Evolutionary conservation across 2,329 filamentous ascomycete genomes (phyloP).

Genomic region (Pseudogymnoascus sp.): DNA sequence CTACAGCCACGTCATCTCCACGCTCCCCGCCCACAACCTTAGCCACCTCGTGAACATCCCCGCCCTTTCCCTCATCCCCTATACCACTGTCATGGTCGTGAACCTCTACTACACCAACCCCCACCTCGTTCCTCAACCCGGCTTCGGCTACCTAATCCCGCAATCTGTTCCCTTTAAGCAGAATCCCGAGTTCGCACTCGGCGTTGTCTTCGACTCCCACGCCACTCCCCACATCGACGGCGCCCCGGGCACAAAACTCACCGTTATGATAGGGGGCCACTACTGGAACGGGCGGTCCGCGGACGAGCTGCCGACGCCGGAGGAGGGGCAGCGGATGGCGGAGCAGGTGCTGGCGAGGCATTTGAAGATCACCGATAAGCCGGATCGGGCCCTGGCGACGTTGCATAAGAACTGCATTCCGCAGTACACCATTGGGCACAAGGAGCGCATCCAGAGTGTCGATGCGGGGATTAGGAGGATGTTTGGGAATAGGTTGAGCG

Average conservation of each 20-base stretch:
- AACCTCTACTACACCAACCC: constrained; percentile 74
- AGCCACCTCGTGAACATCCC: constrained; percentile 31
- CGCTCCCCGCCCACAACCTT: constrained; percentile 34
- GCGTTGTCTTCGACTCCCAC: constrained; percentile 79
- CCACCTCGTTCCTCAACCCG: constrained; percentile 52
- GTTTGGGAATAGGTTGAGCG: constrained; percentile 27
- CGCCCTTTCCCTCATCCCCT: constrained; percentile 44
- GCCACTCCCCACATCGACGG: constrained; percentile 28
- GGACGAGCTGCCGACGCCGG: constrained; percentile 48
- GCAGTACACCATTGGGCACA: constrained; percentile 77
- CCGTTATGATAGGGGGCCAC: constrained; percentile 91
- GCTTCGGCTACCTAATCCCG: constrained; percentile 90
- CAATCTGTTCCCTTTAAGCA: constrained; percentile 57
- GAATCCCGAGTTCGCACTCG: constrained; percentile 76
- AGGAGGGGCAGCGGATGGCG: constrained; percentile 62
- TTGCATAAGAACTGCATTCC: constrained; percentile 71
- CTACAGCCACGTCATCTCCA: constrained; percentile 55
- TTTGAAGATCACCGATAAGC: constrained; percentile 55
- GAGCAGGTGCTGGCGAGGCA: constrained; percentile 62
- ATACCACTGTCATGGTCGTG: constrained; percentile 82
- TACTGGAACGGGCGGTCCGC: constrained; percentile 59
- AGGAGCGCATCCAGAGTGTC: constrained; percentile 21
- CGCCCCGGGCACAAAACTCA: constrained; percentile 67
- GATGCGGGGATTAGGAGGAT: constrained; percentile 22
- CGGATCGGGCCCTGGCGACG: constrained; percentile 51